These are phyloP conservation scores for Pythium folliculosum DNA, from an alignment of 352 stramenopile genomes.

Conservation along the genomic window DNA sequence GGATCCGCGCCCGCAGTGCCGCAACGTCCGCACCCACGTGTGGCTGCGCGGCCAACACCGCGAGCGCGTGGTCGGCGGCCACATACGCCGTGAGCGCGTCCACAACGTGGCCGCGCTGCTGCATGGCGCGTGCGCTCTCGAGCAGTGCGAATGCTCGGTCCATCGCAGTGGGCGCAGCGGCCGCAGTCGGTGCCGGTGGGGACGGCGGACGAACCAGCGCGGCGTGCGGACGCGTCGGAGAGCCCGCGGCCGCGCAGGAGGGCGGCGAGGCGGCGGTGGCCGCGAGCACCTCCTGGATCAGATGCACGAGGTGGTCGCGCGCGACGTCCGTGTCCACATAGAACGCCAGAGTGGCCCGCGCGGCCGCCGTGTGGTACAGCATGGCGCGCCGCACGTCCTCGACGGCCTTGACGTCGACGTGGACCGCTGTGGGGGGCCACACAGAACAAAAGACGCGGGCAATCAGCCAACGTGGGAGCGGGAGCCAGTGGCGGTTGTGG, in stretches of 20 bases:
- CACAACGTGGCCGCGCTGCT: conserved; percentile 18
- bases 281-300: conserved; percentile 9
- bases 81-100: conserved; percentile 17
- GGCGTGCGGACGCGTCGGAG: neutral
- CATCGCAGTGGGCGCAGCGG: neutral
- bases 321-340: conserved; percentile 19
- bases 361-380: conserved; percentile 29
- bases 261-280: neutral
- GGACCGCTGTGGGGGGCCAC: conserved; percentile 14
- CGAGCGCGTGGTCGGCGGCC: conserved; percentile 6
- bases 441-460: neutral
- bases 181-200: neutral
- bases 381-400: conserved; percentile 22
- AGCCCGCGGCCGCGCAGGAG: too few relatives aligned
- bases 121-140: conserved; percentile 13
- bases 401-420: conserved; percentile 17
- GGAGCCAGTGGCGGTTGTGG: too few relatives aligned
- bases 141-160: conserved; percentile 11
- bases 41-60: neutral
- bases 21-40: neutral
- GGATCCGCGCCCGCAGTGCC: neutral
- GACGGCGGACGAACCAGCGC: conserved; percentile 10
- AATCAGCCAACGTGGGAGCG: too few relatives aligned
- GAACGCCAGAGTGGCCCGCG: conserved; percentile 13
- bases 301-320: conserved; percentile 7